Percentiles rank a stretch among this genome's conserved stretches.
Conservation (phyloP, 2,329 filamentous ascomycete genomes). For the Neofusicoccum kwambonambiense region DNA sequence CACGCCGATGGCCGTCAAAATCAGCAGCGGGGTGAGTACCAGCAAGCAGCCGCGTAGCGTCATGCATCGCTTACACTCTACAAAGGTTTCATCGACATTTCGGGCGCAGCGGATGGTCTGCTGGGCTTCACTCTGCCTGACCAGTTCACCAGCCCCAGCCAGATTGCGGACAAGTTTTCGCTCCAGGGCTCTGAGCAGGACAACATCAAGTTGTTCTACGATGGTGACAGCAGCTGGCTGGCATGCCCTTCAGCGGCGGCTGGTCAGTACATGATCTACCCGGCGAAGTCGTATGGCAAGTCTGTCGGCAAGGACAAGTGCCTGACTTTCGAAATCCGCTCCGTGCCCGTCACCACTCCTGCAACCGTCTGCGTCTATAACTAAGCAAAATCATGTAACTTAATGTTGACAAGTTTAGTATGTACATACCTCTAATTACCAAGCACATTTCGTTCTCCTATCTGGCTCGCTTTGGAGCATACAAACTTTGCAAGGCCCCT, state of each 20-base stretch:
- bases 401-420: background rate
- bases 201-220: background rate
- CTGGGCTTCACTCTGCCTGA: background rate
- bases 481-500: no score
- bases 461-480: no score
- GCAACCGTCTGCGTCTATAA: background rate
- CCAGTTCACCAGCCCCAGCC: no score
- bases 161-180: no score
- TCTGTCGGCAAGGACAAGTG: constrained; percentile 1
- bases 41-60: no score
- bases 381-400: background rate
- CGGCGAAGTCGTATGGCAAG: background rate
- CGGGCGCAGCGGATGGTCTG: background rate
- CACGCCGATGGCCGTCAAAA: background rate
- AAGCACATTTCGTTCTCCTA: no score
- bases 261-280: background rate
- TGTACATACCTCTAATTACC: no score
- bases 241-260: background rate
- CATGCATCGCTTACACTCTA: background rate
- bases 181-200: background rate
- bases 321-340: background rate
- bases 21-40: background rate
- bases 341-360: background rate
- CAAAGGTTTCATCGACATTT: background rate
- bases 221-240: background rate